A percentile compares a stretch with the other conserved stretches of the same genome.
These are phyloP conservation scores for Juncus inflexus DNA, from an alignment of 176 grass and related monocot species.

Conservation along the genomic window DNA sequence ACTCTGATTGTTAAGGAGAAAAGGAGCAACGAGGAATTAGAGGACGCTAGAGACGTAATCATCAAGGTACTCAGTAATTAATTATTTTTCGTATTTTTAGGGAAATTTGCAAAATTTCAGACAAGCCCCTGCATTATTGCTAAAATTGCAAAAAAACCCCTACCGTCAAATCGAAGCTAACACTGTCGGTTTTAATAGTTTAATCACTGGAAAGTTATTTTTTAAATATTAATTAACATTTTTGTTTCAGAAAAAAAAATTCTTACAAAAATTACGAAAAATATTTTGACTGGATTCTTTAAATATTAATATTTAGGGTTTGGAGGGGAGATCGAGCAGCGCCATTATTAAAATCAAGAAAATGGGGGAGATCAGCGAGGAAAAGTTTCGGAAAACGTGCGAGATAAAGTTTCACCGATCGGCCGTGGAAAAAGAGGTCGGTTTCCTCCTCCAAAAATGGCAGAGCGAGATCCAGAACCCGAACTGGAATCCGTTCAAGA, in stretches of 20 bases:
- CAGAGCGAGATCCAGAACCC: conserved; percentile 57
- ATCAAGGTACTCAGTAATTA: conserved; percentile 29
- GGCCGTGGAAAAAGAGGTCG: conserved; percentile 32
- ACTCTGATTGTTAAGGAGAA: conserved; percentile 42
- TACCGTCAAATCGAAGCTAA: no score
- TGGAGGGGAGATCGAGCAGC: conserved; percentile 6
- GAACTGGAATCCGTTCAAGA: conserved; percentile 58
- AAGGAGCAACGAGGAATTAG: conserved; percentile 49
- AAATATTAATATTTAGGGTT: conserved; percentile 25
- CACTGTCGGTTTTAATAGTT: not conserved
- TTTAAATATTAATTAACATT: not conserved
- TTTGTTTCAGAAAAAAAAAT: not conserved
- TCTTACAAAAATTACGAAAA: not conserved
- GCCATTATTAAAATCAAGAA: conserved; percentile 46
- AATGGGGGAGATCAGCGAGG: conserved; percentile 57
- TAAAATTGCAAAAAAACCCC: no score
- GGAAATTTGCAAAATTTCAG: not conserved
- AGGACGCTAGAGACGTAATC: conserved; percentile 50
- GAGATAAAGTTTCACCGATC: conserved; percentile 36
- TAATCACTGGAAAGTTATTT: not conserved
- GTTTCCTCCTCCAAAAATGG: conserved; percentile 46
- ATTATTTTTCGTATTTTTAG: not conserved
- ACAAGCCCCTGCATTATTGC: not conserved
- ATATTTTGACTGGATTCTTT: conserved; percentile 13
- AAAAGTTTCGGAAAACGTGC: conserved; percentile 37